Percentiles rank a stretch among this genome's conserved stretches.
Conservation (phyloP, 345 rosid genomes). For the Eucalyptus sp. region DNA sequence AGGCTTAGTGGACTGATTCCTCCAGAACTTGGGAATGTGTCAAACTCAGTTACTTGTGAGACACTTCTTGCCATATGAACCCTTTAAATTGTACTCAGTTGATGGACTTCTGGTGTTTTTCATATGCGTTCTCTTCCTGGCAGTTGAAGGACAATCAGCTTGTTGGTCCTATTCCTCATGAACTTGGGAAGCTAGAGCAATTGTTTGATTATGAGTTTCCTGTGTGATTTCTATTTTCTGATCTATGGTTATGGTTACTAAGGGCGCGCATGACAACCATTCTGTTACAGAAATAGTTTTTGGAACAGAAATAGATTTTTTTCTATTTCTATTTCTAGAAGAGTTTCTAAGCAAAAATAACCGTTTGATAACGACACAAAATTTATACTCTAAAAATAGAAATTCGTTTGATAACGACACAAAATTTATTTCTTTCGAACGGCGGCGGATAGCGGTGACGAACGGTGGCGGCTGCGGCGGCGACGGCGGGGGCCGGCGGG, state of each 20-base stretch:
- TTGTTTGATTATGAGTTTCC: conserved; percentile 74
- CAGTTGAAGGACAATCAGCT: conserved; percentile 71
- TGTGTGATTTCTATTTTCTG: neutral
- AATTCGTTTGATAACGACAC: too few relatives aligned
- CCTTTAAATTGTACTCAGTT: neutral
- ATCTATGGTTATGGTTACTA: neutral
- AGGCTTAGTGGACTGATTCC: conserved; percentile 76
- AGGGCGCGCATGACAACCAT: too few relatives aligned
- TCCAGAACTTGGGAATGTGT: conserved; percentile 92
- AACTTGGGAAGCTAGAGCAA: conserved; percentile 82
- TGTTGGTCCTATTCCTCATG: conserved; percentile 66
- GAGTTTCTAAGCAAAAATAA: too few relatives aligned
- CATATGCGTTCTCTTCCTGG: conserved; percentile 11
- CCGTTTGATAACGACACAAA: too few relatives aligned
- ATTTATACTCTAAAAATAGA: too few relatives aligned
- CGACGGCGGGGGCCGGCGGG: too few relatives aligned
- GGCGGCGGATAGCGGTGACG: too few relatives aligned
- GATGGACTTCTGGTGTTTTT: neutral
- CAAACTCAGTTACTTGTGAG: conserved; percentile 91
- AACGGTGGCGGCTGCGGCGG: too few relatives aligned
- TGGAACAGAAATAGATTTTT: too few relatives aligned
- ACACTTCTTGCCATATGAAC: neutral
- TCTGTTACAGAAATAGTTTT: too few relatives aligned
- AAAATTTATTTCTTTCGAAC: too few relatives aligned
- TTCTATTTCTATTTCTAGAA: too few relatives aligned